phyloP scores from a whole-genome alignment of 495 filamentous ascomycete species.

The Echria macrotheca region DNA sequence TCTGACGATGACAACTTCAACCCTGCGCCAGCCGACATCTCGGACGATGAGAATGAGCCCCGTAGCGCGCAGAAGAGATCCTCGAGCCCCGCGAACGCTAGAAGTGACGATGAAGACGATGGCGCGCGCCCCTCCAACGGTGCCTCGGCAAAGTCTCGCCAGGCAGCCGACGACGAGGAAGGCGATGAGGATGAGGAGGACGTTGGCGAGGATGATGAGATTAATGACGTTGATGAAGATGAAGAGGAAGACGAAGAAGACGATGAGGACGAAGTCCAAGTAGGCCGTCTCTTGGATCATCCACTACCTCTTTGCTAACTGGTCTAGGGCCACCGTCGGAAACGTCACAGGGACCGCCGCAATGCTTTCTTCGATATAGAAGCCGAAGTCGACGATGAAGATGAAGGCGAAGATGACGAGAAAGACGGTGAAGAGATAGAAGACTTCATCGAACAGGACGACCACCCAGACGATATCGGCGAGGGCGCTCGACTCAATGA shows the following conservation, averaged over 20 bases:
- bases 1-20: slow-evolving; percentile 77
- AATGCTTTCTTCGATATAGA: slow-evolving; percentile 91
- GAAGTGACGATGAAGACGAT: slow-evolving; percentile 37
- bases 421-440: slow-evolving; percentile 80
- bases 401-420: slow-evolving; percentile 80
- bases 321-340: slow-evolving; percentile 64
- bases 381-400: slow-evolving; percentile 93
- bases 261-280: slow-evolving; percentile 36
- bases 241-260: slow-evolving; percentile 55
- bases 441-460: slow-evolving; percentile 84
- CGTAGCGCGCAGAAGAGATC: slow-evolving; percentile 9
- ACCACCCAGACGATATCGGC: slow-evolving; percentile 82
- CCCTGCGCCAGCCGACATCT: slow-evolving; percentile 60
- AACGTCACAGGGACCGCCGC: slow-evolving; percentile 66
- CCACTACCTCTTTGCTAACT: slow-evolving; percentile 8
- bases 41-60: slow-evolving; percentile 52
- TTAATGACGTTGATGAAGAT: slow-evolving; percentile 52
- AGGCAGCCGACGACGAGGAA: slow-evolving; percentile 34
- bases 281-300: slow-evolving; percentile 22
- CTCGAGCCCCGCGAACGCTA: slow-evolving; percentile 21
- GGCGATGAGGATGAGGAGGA: slow-evolving; percentile 41
- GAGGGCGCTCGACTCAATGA: slow-evolving; percentile 77
- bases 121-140: slow-evolving; percentile 30
- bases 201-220: slow-evolving; percentile 51
- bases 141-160: slow-evolving; percentile 20